A percentile compares a stretch with the other conserved stretches of the same genome.
Evolutionary conservation across 208 protist species (phyloP).

Genomic region (Crithidia acanthocephali): DNA sequence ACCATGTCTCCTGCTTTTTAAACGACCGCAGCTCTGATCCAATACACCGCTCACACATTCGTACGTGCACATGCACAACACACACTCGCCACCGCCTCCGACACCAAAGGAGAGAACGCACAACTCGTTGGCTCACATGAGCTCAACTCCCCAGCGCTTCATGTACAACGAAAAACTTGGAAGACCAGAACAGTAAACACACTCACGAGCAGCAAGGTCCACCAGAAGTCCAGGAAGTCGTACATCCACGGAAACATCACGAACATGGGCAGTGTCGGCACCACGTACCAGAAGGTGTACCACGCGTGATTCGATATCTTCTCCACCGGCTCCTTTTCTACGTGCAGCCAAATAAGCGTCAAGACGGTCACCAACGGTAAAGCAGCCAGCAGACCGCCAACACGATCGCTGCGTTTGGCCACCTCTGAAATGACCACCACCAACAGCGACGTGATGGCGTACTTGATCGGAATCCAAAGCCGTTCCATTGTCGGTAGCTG

Average conservation of each 20-base stretch:
- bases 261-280: constrained; percentile 44
- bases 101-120: neutral
- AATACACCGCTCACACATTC: too few species aligned
- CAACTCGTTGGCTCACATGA: constrained; percentile 13
- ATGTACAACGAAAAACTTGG: constrained; percentile 34
- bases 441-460: constrained; percentile 29
- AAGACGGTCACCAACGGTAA: constrained; percentile 36
- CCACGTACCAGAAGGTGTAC: constrained; percentile 50
- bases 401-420: constrained; percentile 24
- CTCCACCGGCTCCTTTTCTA: constrained; percentile 33
- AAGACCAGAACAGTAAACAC: constrained; percentile 34
- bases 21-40: too few species aligned
- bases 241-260: constrained; percentile 37
- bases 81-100: too few species aligned
- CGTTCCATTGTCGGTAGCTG: constrained; percentile 7
- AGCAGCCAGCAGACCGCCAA: constrained; percentile 34
- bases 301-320: constrained; percentile 43
- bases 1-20: too few species aligned
- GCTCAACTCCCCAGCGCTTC: constrained; percentile 31
- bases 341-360: constrained; percentile 39
- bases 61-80: too few species aligned
- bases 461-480: constrained; percentile 36
- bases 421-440: constrained; percentile 40
- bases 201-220: constrained; percentile 32
- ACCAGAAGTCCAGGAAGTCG: constrained; percentile 39